Evolutionary conservation across 1,139 yeast genomes (phyloP).

Genomic region (Yamadazyma epiphylla): DNA sequence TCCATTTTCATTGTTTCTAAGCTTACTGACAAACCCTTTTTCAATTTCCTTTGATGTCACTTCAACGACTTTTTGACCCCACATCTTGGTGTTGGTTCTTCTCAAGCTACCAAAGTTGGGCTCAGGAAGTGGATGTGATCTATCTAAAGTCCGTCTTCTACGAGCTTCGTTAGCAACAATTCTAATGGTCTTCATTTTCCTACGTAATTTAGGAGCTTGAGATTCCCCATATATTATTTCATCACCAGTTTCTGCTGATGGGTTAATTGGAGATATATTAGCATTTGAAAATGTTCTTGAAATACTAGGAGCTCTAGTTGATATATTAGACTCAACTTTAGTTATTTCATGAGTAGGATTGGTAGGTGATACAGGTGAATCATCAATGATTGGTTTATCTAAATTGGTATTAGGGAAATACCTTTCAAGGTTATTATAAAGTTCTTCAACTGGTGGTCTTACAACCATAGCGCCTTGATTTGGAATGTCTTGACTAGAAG

Average conservation of each 20-base stretch:
- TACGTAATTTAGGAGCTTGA: constrained; percentile 26
- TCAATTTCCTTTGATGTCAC: constrained; percentile 73
- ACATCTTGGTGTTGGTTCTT: constrained; percentile 87
- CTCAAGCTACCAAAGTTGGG: constrained; percentile 36
- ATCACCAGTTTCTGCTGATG: constrained; percentile 25
- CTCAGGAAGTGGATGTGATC: constrained; percentile 5
- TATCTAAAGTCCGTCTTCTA: constrained; percentile 35
- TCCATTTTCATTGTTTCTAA: constrained; percentile 59
- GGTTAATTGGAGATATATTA: constrained; percentile 36
- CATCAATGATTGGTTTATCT: constrained; percentile 88
- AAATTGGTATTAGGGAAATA: constrained; percentile 92
- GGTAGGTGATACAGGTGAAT: constrained; percentile 60
- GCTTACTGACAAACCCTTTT: constrained; percentile 53
- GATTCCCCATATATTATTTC: constrained; percentile 32
- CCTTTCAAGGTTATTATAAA: constrained; percentile 84
- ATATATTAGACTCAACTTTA: constrained; percentile 4
- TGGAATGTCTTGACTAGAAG: constrained; percentile 1
- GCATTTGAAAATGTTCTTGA: constrained; percentile 49
- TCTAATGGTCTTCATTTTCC: constrained; percentile 76
- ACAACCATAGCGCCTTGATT: constrained; percentile 40
- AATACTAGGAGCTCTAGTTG: constrained; percentile 32
- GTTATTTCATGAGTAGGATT: constrained; percentile 5
- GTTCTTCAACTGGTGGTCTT: constrained; percentile 93
- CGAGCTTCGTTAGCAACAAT: constrained; percentile 90
- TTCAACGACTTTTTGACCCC: constrained; percentile 95